Conservation (phyloP, 352 stramenopile species). For the Pythium apleroticum region DNA sequence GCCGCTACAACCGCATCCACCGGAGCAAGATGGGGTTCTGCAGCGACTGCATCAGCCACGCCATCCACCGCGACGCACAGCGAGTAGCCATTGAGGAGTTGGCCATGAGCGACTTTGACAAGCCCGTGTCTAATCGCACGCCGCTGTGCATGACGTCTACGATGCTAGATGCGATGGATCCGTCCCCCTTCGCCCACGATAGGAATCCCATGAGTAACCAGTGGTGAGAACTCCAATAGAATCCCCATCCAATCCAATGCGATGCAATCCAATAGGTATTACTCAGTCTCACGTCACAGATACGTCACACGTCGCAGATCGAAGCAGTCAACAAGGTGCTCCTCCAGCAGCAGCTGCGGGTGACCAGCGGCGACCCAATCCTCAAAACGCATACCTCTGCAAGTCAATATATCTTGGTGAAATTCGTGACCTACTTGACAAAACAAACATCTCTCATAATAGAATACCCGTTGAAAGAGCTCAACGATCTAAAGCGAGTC, state of each 20-base stretch:
- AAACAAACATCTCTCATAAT: too few relatives aligned
- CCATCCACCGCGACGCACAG: neutral
- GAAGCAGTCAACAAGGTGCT: neutral
- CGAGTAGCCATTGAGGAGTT: neutral
- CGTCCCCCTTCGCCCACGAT: neutral
- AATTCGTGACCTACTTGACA: too few relatives aligned
- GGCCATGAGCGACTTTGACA: neutral
- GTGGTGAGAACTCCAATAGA: neutral
- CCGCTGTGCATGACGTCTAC: neutral
- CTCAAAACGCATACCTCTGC: neutral
- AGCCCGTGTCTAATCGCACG: neutral
- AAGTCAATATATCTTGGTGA: neutral
- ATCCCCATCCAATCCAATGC: too few relatives aligned
- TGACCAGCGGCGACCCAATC: neutral
- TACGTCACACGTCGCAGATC: neutral
- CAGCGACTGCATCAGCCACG: slow-evolving; percentile 7
- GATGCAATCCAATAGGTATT: neutral
- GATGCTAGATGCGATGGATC: neutral
- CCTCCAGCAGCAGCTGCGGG: neutral
- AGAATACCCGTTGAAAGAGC: neutral
- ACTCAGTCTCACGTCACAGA: neutral
- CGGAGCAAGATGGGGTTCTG: slow-evolving; percentile 18
- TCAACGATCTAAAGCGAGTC: neutral
- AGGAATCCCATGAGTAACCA: neutral
- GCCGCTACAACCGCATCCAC: slow-evolving; percentile 22